Percentiles rank a stretch among this genome's conserved stretches.
phyloP scores from a whole-genome alignment of 2,329 filamentous ascomycete species.

The Venturia asperata region DNA sequence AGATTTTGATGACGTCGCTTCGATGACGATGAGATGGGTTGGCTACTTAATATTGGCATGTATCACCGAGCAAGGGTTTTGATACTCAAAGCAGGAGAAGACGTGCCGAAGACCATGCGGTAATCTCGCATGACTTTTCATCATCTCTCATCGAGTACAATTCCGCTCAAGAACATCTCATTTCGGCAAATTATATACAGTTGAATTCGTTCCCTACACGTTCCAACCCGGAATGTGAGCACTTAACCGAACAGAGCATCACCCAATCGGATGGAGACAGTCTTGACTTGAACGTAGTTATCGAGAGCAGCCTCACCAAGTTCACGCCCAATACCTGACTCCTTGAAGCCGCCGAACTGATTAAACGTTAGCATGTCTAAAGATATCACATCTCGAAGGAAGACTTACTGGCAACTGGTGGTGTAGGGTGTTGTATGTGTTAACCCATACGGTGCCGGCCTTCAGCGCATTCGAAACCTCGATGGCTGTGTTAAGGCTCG shows the following conservation, averaged over 20 bases:
- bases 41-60: no score
- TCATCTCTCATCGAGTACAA: no score
- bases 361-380: background rate
- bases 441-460: slow-evolving; percentile 62
- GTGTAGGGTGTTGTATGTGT: slow-evolving; percentile 66
- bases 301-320: slow-evolving; percentile 44
- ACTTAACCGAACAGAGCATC: slow-evolving; percentile 39
- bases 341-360: slow-evolving; percentile 44
- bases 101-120: no score
- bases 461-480: slow-evolving; percentile 63
- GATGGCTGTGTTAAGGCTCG: slow-evolving; percentile 71
- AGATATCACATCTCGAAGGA: background rate
- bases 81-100: no score
- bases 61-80: no score
- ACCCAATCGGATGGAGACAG: slow-evolving; percentile 42
- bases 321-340: slow-evolving; percentile 44
- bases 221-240: background rate
- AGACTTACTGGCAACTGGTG: slow-evolving; percentile 46
- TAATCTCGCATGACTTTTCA: no score
- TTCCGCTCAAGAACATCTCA: background rate
- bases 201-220: background rate
- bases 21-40: no score
- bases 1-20: no score
- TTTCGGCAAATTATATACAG: background rate
- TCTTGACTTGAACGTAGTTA: slow-evolving; percentile 40